Base-by-base conservation (phyloP, 352 stramenopile species). In the Phytopythium aichiense region DNA sequence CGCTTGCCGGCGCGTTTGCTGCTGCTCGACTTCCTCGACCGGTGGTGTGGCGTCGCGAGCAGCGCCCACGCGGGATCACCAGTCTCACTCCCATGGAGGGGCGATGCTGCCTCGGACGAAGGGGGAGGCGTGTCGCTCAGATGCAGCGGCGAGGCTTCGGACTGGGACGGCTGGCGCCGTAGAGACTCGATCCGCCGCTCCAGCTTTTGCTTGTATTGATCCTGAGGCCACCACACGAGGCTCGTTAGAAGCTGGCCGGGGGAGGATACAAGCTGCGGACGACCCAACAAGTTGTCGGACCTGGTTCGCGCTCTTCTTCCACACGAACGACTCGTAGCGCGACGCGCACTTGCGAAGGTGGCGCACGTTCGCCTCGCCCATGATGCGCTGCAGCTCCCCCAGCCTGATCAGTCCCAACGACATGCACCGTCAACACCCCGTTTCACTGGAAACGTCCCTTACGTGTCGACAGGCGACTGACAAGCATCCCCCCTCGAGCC, bases 261-360 rank as follows among this genome's bases (percentile, higher is more conserved):
- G n/a, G n/a, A n/a, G n/a, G n/a, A n/a, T n/a, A n/a, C n/a, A n/a
- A n/a, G n/a, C n/a, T n/a, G n/a, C n/a, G n/a, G n/a, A n/a, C n/a
- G n/a, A n/a, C n/a, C n/a, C n/a, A n/a, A n/a, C n/a, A n/a, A n/a
- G 33, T 5, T 38, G 6, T 38, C 69, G 31, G 30, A 91, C 73
- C 58, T 87, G 74, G 49, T 79, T 88, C 2, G 69, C 72, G 51
- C 79, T 87, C 56, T 80, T 87, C 60, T 87, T 79, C 81, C 79
- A 89, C 28, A 89, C 81, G 33, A 84, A 81, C 58, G 77, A 85
- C 63, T 91, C 81, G 61, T 91, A 91, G 18, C 79, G 68, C 3
- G 79, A 73, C 28, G 81, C 81, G 37, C 79, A 91, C 60, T 79
- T 73, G 33, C 81, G 68, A 56, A 91, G 53, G 31, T 89, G 79